Percentiles rank a stretch among this genome's conserved stretches.
Conservation (phyloP, 495 filamentous ascomycete species). For the Tuber calosporum region DNA sequence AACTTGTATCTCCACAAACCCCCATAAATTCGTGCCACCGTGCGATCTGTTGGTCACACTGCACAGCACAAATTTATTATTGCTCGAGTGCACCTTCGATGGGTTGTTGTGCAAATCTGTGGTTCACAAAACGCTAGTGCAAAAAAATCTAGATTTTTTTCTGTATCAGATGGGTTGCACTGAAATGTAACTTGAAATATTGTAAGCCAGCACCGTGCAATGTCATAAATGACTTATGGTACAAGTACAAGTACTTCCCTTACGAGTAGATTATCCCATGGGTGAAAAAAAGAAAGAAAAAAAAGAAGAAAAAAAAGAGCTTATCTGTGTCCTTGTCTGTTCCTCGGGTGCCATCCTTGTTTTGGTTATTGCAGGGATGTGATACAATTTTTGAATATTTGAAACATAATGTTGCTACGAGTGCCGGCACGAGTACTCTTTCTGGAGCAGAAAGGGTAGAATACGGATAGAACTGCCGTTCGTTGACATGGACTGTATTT, state of each 20-base stretch:
- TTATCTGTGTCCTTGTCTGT: not conserved
- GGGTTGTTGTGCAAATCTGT: not conserved
- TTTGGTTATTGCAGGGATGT: not conserved
- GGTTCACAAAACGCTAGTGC: not conserved
- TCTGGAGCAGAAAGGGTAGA: not conserved
- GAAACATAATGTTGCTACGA: not conserved
- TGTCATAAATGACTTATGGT: too few relatives aligned
- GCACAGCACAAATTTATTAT: not conserved
- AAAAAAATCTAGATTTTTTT: not conserved
- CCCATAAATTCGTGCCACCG: not conserved
- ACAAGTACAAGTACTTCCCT: too few relatives aligned
- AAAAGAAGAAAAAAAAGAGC: not conserved
- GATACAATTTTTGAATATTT: not conserved
- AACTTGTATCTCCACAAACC: not conserved
- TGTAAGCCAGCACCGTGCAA: too few relatives aligned
- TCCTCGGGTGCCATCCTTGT: not conserved
- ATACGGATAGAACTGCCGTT: not conserved
- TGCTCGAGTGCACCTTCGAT: too few relatives aligned
- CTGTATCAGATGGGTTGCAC: not conserved
- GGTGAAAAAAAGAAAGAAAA: too few relatives aligned
- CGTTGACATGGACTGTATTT: not conserved
- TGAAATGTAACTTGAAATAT: not conserved
- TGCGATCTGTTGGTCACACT: not conserved
- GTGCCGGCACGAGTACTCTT: not conserved
- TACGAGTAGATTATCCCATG: too few relatives aligned